Base-by-base conservation (phyloP, 345 rosid genomes). In the Euclidium syriacum region DNA sequence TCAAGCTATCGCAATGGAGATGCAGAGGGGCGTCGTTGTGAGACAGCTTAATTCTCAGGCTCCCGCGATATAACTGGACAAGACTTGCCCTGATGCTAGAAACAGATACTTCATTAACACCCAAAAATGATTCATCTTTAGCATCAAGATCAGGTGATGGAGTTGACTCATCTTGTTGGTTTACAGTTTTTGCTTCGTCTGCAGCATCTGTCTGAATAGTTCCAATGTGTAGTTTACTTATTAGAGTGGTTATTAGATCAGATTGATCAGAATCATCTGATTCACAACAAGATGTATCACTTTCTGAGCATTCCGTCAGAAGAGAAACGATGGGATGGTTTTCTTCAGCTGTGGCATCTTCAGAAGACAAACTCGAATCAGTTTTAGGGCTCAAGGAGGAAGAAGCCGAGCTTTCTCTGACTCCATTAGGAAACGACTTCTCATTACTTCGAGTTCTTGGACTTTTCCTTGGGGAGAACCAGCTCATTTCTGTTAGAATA, bases 371-470 rank as follows among this genome's bases (percentile, higher is more conserved):
- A 41, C 52, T 70, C 20, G 14, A 11, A 52, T 48, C 58, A 35
- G 20, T 7, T 46, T 23, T 54, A 24, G 57, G 68, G 61, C 73
- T 70, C 11, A 75, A 74, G n/a, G 78, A 57, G 23, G 81, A 59
- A 16, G 73, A 52, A 59, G 52, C 8, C 23, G 30, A 4, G 50
- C 56, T 67, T 53, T 38, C 64, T 22, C 43, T 69, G 12, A 51
- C 62, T 53, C 69, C 72, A 43, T 64, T 70, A 12, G 40, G 44
- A 36, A 73, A 60, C 24, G 76, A 65, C 64, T 82, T 83, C 35
- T 64, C 74, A 41, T 64, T 81, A 52, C 74, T 71, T 47, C 68
- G 80, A 22, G 80, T 78, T 80, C 96, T 83, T 8, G 89, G 84
- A 22, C 75, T 76, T 52, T 74, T 84, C 54, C 81, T 81, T 17